Evolutionary conservation across 306 rosid species (phyloP).

Genomic region (Malus domestica): DNA sequence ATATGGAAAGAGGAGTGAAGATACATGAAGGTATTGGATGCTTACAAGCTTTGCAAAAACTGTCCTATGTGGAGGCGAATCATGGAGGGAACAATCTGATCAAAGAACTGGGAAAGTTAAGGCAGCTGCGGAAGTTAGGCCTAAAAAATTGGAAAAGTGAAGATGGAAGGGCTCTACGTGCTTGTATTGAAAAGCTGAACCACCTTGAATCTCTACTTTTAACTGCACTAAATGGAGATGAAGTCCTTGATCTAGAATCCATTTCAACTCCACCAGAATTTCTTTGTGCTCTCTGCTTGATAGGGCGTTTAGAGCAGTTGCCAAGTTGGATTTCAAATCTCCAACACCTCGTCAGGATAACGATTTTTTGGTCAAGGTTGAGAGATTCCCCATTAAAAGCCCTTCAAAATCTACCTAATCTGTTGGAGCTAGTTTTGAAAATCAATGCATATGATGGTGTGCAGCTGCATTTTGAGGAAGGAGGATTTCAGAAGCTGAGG

Average conservation of each 20-base stretch:
- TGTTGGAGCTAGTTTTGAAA: background rate
- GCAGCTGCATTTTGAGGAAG: background rate
- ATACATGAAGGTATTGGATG: background rate
- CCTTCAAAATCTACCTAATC: background rate
- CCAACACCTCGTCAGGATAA: background rate
- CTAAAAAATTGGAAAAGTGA: background rate
- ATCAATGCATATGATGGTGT: background rate
- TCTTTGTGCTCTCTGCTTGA: background rate
- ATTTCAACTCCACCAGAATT: background rate
- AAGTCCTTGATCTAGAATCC: no score
- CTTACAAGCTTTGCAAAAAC: background rate
- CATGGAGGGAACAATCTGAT: background rate
- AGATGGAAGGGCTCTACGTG: background rate
- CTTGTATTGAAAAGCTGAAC: background rate
- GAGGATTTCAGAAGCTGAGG: background rate
- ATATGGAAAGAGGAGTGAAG: no score
- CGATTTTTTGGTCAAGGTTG: background rate
- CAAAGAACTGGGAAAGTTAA: background rate
- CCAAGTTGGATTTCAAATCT: constrained; percentile 4
- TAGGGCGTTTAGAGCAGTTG: background rate
- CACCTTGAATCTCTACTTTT: background rate
- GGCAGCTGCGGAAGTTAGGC: background rate
- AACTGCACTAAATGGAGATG: no score
- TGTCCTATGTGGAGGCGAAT: background rate
- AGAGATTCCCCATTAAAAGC: background rate